A percentile compares a stretch with the other conserved stretches of the same genome.
Evolutionary conservation across 2,329 filamentous ascomycete species (phyloP).

Genomic region (Alternaria incomplexa): DNA sequence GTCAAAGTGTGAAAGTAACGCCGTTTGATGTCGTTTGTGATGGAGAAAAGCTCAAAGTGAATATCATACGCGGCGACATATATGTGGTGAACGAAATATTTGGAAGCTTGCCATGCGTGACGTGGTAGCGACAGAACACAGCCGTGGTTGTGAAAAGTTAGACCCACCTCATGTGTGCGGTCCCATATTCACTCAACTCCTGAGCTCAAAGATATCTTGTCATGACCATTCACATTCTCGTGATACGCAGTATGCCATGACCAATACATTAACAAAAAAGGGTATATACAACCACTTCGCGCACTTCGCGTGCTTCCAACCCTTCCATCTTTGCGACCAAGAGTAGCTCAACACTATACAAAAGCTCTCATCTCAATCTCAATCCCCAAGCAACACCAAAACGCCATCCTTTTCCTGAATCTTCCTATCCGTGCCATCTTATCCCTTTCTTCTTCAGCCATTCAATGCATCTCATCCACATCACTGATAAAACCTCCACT

Average conservation of each 20-base stretch:
- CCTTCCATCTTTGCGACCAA: neutral
- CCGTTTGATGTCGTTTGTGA: neutral
- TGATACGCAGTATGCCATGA: neutral
- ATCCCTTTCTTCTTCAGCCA: no score
- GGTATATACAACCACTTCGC: neutral
- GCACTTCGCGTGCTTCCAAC: neutral
- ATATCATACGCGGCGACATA: neutral
- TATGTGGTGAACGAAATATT: neutral
- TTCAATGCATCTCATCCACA: neutral
- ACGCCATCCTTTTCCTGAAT: neutral
- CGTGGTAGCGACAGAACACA: neutral
- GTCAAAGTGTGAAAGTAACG: neutral
- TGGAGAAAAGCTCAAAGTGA: neutral
- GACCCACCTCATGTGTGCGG: neutral
- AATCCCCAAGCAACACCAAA: neutral
- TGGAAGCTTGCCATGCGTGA: neutral
- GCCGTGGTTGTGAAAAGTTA: neutral
- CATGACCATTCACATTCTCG: neutral
- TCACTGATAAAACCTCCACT: constrained; percentile 39
- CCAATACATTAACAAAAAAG: neutral
- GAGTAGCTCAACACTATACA: neutral
- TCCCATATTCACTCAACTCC: neutral
- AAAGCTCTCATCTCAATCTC: neutral
- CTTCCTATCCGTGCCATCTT: neutral
- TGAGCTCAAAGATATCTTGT: neutral